A percentile compares a stretch with the other conserved stretches of the same genome.
These are phyloP conservation scores for Bertia moriformis DNA, from an alignment of 2,329 filamentous ascomycete genomes.

Conservation along the genomic window DNA sequence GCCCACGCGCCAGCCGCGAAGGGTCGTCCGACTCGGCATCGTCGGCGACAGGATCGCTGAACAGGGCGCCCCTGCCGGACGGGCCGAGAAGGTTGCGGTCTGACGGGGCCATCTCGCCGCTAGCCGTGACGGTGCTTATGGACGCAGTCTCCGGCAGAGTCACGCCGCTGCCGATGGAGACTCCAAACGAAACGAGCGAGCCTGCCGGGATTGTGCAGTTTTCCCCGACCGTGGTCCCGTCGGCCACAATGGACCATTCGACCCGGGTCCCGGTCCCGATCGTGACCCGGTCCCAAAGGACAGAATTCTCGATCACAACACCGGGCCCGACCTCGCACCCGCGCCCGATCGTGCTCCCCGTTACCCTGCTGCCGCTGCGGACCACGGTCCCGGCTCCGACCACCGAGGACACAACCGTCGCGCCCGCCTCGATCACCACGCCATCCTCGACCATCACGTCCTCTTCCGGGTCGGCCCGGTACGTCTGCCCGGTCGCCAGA, in stretches of 20 bases:
- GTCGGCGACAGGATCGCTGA: no score
- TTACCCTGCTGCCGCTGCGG: constrained; percentile 55
- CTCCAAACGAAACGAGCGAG: constrained; percentile 66
- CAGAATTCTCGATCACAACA: constrained; percentile 64
- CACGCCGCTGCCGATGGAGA: constrained; percentile 51
- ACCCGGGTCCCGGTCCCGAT: constrained; percentile 65
- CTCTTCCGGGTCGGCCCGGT: constrained; percentile 38
- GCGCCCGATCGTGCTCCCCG: constrained; percentile 67
- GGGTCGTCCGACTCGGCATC: constrained; percentile 28
- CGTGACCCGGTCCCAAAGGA: constrained; percentile 73
- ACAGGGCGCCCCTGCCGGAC: no score
- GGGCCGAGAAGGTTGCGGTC: no score
- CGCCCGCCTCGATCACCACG: constrained; percentile 58
- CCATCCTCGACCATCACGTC: constrained; percentile 67
- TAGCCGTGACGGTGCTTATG: constrained; percentile 28
- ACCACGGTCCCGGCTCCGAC: constrained; percentile 66
- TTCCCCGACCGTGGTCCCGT: constrained; percentile 56
- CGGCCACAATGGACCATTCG: constrained; percentile 61
- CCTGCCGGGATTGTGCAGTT: constrained; percentile 56
- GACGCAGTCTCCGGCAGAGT: constrained; percentile 21
- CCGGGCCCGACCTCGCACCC: constrained; percentile 77
- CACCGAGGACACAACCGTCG: constrained; percentile 57
- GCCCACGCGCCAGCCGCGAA: constrained; percentile 43
- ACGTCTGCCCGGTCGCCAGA: constrained; percentile 62
- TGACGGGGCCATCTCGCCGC: constrained; percentile 26